phyloP scores from a whole-genome alignment of 139 green algal species.

The Chlorella sp. region DNA sequence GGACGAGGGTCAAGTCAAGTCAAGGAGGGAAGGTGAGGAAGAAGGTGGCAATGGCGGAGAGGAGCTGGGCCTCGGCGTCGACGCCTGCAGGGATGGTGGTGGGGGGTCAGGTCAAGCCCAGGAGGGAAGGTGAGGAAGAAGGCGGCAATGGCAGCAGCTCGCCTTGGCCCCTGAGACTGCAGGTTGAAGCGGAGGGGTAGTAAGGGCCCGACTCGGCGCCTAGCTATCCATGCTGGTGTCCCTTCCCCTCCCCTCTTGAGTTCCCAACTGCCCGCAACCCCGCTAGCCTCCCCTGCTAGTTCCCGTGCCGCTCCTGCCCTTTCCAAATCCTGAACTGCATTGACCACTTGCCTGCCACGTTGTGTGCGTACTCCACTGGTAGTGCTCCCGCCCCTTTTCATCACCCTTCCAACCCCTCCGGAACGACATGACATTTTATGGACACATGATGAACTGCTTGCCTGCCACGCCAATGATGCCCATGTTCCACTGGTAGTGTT shows the following conservation, averaged over 20 bases:
- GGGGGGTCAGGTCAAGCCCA: too few species aligned
- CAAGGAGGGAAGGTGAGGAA: neutral
- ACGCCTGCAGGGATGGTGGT: neutral
- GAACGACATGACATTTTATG: too few species aligned
- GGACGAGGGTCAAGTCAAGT: neutral
- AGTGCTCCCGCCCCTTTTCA: conserved; percentile 86
- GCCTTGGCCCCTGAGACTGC: too few species aligned
- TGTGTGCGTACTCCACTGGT: conserved; percentile 99
- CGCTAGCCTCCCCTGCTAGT: too few species aligned
- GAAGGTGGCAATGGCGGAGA: neutral
- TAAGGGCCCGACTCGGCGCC: too few species aligned
- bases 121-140: neutral
- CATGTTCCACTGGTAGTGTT: conserved; percentile 99
- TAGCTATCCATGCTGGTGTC: too few species aligned
- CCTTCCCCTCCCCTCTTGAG: too few species aligned
- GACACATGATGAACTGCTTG: conserved; percentile 86
- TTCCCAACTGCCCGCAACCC: too few species aligned
- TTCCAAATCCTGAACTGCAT: too few species aligned
- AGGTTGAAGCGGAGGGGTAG: too few species aligned
- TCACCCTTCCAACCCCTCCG: too few species aligned
- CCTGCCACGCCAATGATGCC: conserved; percentile 93
- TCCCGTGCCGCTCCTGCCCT: too few species aligned
- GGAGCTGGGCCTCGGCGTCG: neutral
- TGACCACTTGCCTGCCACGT: conserved; percentile 54
- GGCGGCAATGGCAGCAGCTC: neutral